Percentiles rank a stretch among this genome's conserved stretches.
phyloP scores from a whole-genome alignment of 139 green algal genomes.

The Desmodesmus armatus region DNA sequence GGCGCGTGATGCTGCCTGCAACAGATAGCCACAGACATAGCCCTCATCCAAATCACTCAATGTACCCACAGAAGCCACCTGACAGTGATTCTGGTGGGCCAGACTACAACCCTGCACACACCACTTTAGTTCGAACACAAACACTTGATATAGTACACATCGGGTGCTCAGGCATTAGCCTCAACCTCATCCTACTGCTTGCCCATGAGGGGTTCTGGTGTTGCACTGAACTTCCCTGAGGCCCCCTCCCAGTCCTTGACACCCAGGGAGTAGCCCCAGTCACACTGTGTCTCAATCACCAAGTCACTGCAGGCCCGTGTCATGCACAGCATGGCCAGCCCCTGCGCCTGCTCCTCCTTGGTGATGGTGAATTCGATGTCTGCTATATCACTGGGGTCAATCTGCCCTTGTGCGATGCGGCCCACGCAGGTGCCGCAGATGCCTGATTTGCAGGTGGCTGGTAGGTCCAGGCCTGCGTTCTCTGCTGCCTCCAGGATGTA shows the following conservation, averaged over 20 bases:
- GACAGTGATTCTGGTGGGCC: too few relatives aligned
- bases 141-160: too few relatives aligned
- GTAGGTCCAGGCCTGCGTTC: constrained; percentile 88
- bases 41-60: too few relatives aligned
- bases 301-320: constrained; percentile 77
- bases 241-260: constrained; percentile 90
- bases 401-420: constrained; percentile 69
- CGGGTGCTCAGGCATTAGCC: too few relatives aligned
- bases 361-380: constrained; percentile 90
- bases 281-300: constrained; percentile 89
- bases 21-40: too few relatives aligned
- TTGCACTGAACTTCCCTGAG: constrained; percentile 72
- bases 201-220: constrained; percentile 70
- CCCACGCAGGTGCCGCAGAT: constrained; percentile 91
- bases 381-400: constrained; percentile 88
- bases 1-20: too few relatives aligned
- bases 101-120: too few relatives aligned
- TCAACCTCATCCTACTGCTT: too few relatives aligned
- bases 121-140: too few relatives aligned
- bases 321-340: constrained; percentile 94
- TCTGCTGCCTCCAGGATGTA: constrained; percentile 96
- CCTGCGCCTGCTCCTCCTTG: constrained; percentile 84
- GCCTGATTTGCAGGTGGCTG: constrained; percentile 87
- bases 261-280: constrained; percentile 94
- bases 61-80: too few relatives aligned